These are phyloP conservation scores for Leccinum aurantiacum DNA, from an alignment of 768 basidiomycete genomes.

Conservation along the genomic window DNA sequence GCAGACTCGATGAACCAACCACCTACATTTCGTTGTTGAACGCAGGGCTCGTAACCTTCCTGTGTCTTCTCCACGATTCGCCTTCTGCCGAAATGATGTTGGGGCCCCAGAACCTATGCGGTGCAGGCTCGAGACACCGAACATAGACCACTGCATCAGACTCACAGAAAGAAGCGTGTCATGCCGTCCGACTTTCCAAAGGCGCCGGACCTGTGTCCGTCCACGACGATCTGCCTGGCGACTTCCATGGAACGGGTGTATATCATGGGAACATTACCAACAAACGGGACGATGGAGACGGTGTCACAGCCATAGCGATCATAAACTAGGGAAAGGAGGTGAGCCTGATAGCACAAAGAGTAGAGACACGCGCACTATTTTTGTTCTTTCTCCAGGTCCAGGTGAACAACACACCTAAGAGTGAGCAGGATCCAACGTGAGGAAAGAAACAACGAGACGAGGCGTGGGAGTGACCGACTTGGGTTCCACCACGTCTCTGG, in stretches of 20 bases:
- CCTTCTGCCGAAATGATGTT: slow-evolving; percentile 16
- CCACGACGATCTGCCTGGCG: slow-evolving; percentile 18
- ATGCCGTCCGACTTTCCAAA: slow-evolving; percentile 21
- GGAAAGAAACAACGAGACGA: neutral
- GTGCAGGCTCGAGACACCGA: neutral
- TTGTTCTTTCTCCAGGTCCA: slow-evolving; percentile 27
- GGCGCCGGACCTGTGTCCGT: slow-evolving; percentile 18
- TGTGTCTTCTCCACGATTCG: slow-evolving; percentile 22
- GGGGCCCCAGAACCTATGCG: slow-evolving; percentile 18
- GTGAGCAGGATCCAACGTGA: neutral
- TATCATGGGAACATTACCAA: slow-evolving; percentile 16
- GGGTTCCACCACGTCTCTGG: slow-evolving; percentile 26
- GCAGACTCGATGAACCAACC: neutral
- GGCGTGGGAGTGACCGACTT: slow-evolving; percentile 4
- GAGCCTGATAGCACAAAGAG: neutral
- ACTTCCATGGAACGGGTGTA: slow-evolving; percentile 27
- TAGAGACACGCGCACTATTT: slow-evolving; percentile 8
- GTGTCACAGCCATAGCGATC: slow-evolving; percentile 18
- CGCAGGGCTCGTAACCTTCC: slow-evolving; percentile 22
- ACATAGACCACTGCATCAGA: neutral
- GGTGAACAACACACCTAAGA: slow-evolving; percentile 15
- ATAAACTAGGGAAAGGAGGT: slow-evolving; percentile 19
- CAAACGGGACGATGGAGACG: slow-evolving; percentile 24
- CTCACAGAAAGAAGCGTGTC: slow-evolving; percentile 18
- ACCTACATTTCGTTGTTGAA: slow-evolving; percentile 27